Evolutionary conservation across 352 stramenopile species (phyloP), one percentile per base, ranked within the genome.

Genomic region (Thalassiosira exigua): DNA sequence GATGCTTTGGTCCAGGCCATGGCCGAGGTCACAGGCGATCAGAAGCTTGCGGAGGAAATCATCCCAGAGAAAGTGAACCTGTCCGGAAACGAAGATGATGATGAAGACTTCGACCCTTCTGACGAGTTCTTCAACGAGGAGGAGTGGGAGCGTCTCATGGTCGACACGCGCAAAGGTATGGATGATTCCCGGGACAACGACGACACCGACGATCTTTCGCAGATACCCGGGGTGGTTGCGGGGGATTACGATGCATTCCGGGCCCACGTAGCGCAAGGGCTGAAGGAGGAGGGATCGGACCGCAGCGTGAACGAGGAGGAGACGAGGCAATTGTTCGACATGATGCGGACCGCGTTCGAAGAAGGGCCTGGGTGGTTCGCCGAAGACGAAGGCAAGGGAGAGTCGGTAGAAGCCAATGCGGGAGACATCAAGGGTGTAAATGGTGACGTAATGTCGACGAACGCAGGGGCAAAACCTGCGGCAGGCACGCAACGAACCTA

Each of bases 281-380:
- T 83, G 42, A 42, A 22, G 2, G 48, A 32, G 26, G 79, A 87
- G 72, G 73, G 79, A 22, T 51, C 24, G 24, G 17, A 46, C 1
- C 21, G 17, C 3, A 33, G 77, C 46, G 65, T 91, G 2, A 62
- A 79, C 30, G 81, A 90, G 33, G 78, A 80, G 57, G 87, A 92
- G 68, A 73, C 81, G 41, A 53, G 62, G 12, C 71, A 91, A 61
- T 57, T 92, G 3, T 92, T 87, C 69, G 51, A 80, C 1, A 83
- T 89, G 70, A 87, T 90, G 76, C 66, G 83, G 60, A 66, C 71
- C 21, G n/a, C n/a, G n/a, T n/a, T n/a, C n/a, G n/a, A n/a, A n/a
- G n/a, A n/a, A n/a, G n/a, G n/a, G n/a, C n/a, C n/a, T n/a, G n/a
- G n/a, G n/a, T n/a, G n/a, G n/a, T n/a, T n/a, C n/a, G n/a, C n/a